Percentiles rank a stretch among this genome's conserved stretches.
These are phyloP conservation scores for Violaceomyces palustris DNA, from an alignment of 1,284 basidiomycete species.

Conservation along the genomic window DNA sequence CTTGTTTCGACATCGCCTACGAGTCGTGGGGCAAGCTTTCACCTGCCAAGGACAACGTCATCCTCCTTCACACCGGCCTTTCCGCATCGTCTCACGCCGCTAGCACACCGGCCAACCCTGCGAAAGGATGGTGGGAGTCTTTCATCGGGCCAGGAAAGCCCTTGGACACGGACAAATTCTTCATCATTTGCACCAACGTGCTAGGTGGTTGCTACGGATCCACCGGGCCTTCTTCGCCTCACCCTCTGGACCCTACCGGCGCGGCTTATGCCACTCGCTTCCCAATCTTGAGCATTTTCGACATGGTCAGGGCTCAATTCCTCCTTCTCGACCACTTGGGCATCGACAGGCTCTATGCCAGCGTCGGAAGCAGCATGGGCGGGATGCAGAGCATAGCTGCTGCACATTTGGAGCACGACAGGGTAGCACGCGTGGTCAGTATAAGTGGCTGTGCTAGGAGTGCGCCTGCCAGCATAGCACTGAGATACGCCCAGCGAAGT, in stretches of 20 bases:
- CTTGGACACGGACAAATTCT: slow-evolving; percentile 87
- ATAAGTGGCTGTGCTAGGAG: slow-evolving; percentile 91
- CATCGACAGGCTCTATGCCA: slow-evolving; percentile 81
- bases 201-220: slow-evolving; percentile 96
- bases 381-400: slow-evolving; percentile 97
- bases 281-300: slow-evolving; percentile 85
- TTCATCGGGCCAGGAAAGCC: slow-evolving; percentile 88
- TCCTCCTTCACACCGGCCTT: slow-evolving; percentile 93
- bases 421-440: slow-evolving; percentile 81
- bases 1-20: slow-evolving; percentile 80
- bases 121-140: slow-evolving; percentile 95
- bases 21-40: slow-evolving; percentile 95
- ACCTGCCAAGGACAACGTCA: slow-evolving; percentile 72
- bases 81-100: slow-evolving; percentile 95
- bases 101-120: slow-evolving; percentile 69
- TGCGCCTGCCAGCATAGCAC: slow-evolving; percentile 84
- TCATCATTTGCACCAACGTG: slow-evolving; percentile 93
- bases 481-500: slow-evolving; percentile 87
- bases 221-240: slow-evolving; percentile 80
- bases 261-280: slow-evolving; percentile 76
- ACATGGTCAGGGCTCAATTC: slow-evolving; percentile 92
- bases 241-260: slow-evolving; percentile 61
- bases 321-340: slow-evolving; percentile 76
- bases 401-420: slow-evolving; percentile 82
- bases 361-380: slow-evolving; percentile 90